A percentile compares a stretch with the other conserved stretches of the same genome.
Conservation (phyloP, 257 asterid genomes). For the Penstemon newberryi region DNA sequence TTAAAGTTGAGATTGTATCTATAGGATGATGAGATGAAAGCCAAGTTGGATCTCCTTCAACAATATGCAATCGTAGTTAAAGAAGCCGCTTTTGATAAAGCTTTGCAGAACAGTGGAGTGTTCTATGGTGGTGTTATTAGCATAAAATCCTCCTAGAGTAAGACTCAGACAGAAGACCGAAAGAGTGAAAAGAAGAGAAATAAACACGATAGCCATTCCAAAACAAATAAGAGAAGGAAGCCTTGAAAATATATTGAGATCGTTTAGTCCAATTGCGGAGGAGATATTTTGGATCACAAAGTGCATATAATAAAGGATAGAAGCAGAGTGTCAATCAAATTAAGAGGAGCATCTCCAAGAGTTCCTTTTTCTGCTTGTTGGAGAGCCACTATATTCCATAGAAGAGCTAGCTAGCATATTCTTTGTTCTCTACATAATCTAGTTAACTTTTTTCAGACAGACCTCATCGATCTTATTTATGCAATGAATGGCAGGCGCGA, state of each 20-base stretch:
- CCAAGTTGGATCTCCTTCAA: constrained; percentile 53
- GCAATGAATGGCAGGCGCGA: constrained; percentile 81
- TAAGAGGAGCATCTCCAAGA: neutral
- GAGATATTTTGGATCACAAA: constrained; percentile 91
- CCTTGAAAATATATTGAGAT: constrained; percentile 11
- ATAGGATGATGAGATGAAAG: constrained; percentile 56
- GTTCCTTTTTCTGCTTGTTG: no score
- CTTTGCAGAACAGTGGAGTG: constrained; percentile 57
- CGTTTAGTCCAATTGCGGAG: constrained; percentile 80
- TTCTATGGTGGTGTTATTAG: constrained; percentile 56
- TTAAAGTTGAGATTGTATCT: constrained; percentile 9
- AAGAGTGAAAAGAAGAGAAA: constrained; percentile 54
- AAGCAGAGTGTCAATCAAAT: constrained; percentile 6
- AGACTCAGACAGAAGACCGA: constrained; percentile 33
- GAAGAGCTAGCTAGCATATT: no score
- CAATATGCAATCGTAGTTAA: constrained; percentile 66
- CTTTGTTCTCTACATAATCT: constrained; percentile 56
- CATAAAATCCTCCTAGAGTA: constrained; percentile 55
- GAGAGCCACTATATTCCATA: constrained; percentile 63
- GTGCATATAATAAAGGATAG: constrained; percentile 39
- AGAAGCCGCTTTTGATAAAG: constrained; percentile 71
- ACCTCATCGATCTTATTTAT: constrained; percentile 68
- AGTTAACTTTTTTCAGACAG: constrained; percentile 53
- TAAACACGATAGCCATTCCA: constrained; percentile 51
- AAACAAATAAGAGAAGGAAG: constrained; percentile 65